A percentile compares a stretch with the other conserved stretches of the same genome.
These are phyloP conservation scores for Entomortierella lignicola DNA, from an alignment of 192 early-diverging fungal species.

Conservation along the genomic window DNA sequence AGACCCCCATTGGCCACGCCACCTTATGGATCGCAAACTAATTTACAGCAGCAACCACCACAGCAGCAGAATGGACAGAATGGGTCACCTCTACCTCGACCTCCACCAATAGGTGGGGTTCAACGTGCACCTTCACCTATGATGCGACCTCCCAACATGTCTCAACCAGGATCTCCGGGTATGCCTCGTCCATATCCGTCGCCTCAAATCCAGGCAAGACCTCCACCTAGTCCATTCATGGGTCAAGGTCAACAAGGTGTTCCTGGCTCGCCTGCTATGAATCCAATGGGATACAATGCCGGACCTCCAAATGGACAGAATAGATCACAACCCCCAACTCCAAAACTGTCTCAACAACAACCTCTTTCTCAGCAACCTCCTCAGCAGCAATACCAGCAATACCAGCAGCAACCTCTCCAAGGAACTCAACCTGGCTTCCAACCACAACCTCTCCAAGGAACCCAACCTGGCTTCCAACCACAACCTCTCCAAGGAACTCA, in stretches of 20 bases:
- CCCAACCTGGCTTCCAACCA: not conserved
- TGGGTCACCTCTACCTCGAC: slow-evolving; percentile 24
- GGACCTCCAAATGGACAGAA: slow-evolving; percentile 47
- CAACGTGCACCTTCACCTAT: slow-evolving; percentile 39
- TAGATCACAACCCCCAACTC: slow-evolving; percentile 42
- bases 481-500: not conserved
- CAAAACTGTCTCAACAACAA: slow-evolving; percentile 14
- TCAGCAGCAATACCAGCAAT: slow-evolving; percentile 10
- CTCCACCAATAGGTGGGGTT: slow-evolving; percentile 27
- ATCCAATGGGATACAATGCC: slow-evolving; percentile 38
- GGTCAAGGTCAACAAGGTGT: slow-evolving; percentile 27
- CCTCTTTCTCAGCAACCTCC: slow-evolving; percentile 7
- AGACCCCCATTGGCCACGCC: slow-evolving; percentile 38
- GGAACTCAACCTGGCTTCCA: not conserved
- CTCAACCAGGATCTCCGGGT: slow-evolving; percentile 37
- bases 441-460: slow-evolving; percentile 6
- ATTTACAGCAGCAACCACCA: slow-evolving; percentile 9
- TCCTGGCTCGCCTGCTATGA: slow-evolving; percentile 39
- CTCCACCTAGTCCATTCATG: slow-evolving; percentile 16
- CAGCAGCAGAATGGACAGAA: slow-evolving; percentile 22
- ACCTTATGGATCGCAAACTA: slow-evolving; percentile 28
- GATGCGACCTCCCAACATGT: slow-evolving; percentile 37
- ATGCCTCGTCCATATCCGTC: slow-evolving; percentile 45
- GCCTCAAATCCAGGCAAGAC: slow-evolving; percentile 40
- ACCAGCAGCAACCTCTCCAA: slow-evolving; percentile 9